Conservation (phyloP, 139 green algal species). For the Asterochloris erici region DNA sequence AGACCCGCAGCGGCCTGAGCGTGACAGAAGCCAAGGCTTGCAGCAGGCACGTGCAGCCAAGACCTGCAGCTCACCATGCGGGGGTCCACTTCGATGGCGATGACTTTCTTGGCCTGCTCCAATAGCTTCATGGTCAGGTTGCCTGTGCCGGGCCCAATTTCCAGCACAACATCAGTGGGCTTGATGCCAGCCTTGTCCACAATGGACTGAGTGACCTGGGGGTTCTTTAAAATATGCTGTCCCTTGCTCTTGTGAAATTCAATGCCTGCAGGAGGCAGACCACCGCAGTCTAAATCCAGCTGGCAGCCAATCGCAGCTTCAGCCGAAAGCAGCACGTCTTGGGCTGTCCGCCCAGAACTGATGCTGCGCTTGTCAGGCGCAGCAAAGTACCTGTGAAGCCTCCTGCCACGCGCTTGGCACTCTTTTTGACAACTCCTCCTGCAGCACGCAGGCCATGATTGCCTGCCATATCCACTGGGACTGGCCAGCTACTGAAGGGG, state of each 20-base stretch:
- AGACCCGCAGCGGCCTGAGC: too few species aligned
- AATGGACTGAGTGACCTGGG: slow-evolving; percentile 91
- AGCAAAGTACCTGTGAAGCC: slow-evolving; percentile 60
- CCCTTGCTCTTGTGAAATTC: slow-evolving; percentile 98
- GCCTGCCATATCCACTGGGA: background rate
- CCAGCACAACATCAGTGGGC: slow-evolving; percentile 93
- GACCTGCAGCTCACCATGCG: slow-evolving; percentile 79
- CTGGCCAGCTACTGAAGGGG: background rate
- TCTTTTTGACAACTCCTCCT: slow-evolving; percentile 74
- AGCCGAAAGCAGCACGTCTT: background rate
- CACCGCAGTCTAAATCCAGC: background rate
- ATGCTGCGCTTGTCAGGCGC: background rate
- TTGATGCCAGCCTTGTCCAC: slow-evolving; percentile 97
- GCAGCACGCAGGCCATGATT: slow-evolving; percentile 56
- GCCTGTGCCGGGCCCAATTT: slow-evolving; percentile 97
- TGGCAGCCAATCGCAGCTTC: background rate
- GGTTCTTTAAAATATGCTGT: slow-evolving; percentile 99
- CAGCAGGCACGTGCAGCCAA: background rate
- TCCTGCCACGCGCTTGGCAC: slow-evolving; percentile 42
- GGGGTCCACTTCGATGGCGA: slow-evolving; percentile 94
- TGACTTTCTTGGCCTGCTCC: slow-evolving; percentile 91
- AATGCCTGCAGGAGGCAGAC: slow-evolving; percentile 61
- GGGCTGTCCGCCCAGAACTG: background rate
- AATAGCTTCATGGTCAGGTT: slow-evolving; percentile 97
- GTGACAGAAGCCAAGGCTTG: too few species aligned